Evolutionary conservation across 257 asterid genomes (phyloP), one percentile per base, ranked within the genome.

Genomic region (Osmanthus fragrans): DNA sequence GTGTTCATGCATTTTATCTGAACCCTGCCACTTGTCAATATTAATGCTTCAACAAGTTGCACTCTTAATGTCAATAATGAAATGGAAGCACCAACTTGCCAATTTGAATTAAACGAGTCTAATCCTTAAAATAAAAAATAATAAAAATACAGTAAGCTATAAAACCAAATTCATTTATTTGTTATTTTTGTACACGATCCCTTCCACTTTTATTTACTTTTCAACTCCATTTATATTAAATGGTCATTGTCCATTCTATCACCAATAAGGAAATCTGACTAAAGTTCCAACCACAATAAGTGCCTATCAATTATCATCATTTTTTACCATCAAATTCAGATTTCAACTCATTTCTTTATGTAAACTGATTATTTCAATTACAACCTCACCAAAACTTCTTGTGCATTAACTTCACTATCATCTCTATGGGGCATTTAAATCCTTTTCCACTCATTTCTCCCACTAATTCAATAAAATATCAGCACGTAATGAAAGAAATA

Each of bases 21-120:
- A 63, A 63, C 19, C 68, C 32, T 60, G 68, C 82, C 70, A 32
- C 74, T 9, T 72, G 64, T 56, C 65, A 67, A 12, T 42, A 1
- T 81, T 65, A 76, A 71, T 76, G 77, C 39, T 76, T 58, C 75
- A 68, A 2, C 45, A 65, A 64, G 45, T 81, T 19, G 29, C 71
- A 72, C 45, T 72, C 32, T 58, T 58, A 6, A 21, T 58, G 67
- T 10, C 32, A 23, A 32, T 60, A 6, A 25, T 60, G 67, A 25
- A 60, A 23, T 21, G 67, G 67, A 60, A 60, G 12, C 19, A 21
- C 23, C 33, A 60, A 60, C 7, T 5, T 60, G 19, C 9, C 18
- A 18, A 27, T 9, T 1, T 63, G 69, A 58, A 63, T 25, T 11
- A 9, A 25, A 63, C 19, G 11, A 9, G 34, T 11, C 33, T 21